Conservation (phyloP, 192 early-diverging fungal genomes). For the Mortierella hygrophila region DNA sequence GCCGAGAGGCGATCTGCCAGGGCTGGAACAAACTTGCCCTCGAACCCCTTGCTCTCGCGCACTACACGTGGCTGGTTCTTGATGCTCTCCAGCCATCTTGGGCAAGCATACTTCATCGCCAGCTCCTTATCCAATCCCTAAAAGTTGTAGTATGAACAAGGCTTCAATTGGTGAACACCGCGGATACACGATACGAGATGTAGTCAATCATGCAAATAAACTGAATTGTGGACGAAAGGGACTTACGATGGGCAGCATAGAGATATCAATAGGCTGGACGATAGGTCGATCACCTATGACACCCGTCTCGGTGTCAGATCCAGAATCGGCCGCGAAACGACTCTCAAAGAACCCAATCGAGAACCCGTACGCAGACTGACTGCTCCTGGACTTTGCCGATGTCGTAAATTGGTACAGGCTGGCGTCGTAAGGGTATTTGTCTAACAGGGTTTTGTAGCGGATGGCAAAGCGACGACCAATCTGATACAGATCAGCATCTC, state of each 20-base stretch:
- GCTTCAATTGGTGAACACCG: no score
- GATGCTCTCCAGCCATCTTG: slow-evolving; percentile 37
- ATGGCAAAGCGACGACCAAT: slow-evolving; percentile 20
- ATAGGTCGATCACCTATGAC: background rate
- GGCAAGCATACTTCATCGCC: slow-evolving; percentile 51
- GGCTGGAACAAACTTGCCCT: slow-evolving; percentile 18
- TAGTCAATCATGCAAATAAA: background rate
- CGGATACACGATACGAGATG: no score
- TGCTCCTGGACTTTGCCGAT: slow-evolving; percentile 34
- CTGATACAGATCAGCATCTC: slow-evolving; percentile 21
- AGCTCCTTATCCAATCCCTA: slow-evolving; percentile 42
- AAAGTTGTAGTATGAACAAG: background rate
- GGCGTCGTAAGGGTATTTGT: slow-evolving; percentile 43
- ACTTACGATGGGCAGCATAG: slow-evolving; percentile 34
- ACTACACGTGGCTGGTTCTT: slow-evolving; percentile 8
- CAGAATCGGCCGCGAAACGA: background rate
- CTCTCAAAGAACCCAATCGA: slow-evolving; percentile 32
- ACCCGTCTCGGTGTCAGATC: background rate
- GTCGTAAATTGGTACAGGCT: slow-evolving; percentile 21
- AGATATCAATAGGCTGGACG: slow-evolving; percentile 36
- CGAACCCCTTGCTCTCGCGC: background rate
- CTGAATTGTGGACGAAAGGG: no score
- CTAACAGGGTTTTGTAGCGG: slow-evolving; percentile 29
- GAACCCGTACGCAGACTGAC: slow-evolving; percentile 30
- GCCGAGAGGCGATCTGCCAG: slow-evolving; percentile 16